Evolutionary conservation across 1,284 basidiomycete genomes (phyloP).

Genomic region (Peniophora sp.): DNA sequence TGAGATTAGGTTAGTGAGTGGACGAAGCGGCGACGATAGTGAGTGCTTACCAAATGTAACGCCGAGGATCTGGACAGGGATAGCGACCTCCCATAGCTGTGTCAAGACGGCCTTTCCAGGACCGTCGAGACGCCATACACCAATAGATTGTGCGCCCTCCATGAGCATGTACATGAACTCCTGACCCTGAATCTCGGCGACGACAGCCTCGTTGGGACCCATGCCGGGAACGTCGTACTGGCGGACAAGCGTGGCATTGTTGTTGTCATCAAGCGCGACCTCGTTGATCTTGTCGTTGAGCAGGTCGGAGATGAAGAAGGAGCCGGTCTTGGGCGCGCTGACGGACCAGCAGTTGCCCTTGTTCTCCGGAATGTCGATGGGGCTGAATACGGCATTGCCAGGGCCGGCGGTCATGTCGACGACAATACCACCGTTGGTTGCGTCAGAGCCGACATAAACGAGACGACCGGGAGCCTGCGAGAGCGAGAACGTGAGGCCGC

Average conservation of each 20-base stretch:
- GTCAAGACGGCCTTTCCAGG: conserved; percentile 29
- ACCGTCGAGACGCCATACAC: conserved; percentile 31
- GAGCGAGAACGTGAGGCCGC: too few relatives aligned
- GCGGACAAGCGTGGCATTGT: too few relatives aligned
- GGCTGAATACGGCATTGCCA: conserved; percentile 4
- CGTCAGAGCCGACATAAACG: conserved; percentile 31
- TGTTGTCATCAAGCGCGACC: conserved; percentile 28
- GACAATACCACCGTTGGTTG: conserved; percentile 36
- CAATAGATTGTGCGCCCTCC: conserved; percentile 30
- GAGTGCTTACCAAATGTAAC: too few relatives aligned
- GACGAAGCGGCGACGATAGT: too few relatives aligned
- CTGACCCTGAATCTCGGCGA: too few relatives aligned
- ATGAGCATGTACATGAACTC: conserved; percentile 27
- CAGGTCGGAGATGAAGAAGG: conserved; percentile 42
- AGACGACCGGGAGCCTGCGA: not conserved
- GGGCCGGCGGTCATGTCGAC: conserved; percentile 26
- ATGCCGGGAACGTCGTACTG: too few relatives aligned
- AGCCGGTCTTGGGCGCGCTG: conserved; percentile 36
- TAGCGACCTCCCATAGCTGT: conserved; percentile 26
- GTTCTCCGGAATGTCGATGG: conserved; percentile 30
- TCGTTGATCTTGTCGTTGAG: conserved; percentile 36
- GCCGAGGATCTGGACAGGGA: too few relatives aligned
- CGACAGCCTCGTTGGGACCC: too few relatives aligned
- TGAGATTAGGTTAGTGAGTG: too few relatives aligned
- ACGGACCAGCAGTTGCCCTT: conserved; percentile 40